Conservation (phyloP, 192 early-diverging fungal species). For the Coemansia sp. region DNA sequence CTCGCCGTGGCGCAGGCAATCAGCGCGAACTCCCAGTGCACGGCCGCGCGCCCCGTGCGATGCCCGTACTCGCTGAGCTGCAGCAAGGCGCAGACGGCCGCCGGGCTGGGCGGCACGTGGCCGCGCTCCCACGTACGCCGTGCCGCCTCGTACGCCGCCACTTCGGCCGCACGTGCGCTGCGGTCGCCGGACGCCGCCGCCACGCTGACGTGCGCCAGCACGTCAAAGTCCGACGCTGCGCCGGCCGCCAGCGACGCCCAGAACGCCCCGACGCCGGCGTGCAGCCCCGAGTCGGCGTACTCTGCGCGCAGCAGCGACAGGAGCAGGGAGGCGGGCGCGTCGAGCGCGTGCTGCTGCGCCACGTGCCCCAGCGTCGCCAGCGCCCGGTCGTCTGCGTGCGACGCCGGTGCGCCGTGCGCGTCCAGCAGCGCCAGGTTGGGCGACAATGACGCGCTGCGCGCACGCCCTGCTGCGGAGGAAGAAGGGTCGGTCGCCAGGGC, state of each 20-base stretch:
- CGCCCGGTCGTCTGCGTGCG: background rate
- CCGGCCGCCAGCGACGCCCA: constrained; percentile 36
- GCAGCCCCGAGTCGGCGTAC: constrained; percentile 24
- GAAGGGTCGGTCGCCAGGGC: constrained; percentile 28
- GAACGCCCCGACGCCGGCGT: constrained; percentile 34
- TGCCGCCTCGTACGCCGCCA: constrained; percentile 24
- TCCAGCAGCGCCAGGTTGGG: constrained; percentile 28
- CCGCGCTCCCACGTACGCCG: constrained; percentile 26
- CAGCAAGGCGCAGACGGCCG: constrained; percentile 26
- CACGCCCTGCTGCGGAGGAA: too few relatives aligned
- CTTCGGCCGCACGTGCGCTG: constrained; percentile 1
- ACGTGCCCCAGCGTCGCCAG: constrained; percentile 7
- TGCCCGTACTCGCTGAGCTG: constrained; percentile 45
- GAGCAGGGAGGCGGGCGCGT: constrained; percentile 1
- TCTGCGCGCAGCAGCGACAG: constrained; percentile 25
- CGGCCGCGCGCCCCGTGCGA: constrained; percentile 22
- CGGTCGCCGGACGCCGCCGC: constrained; percentile 19
- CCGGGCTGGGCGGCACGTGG: constrained; percentile 14
- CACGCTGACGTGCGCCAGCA: constrained; percentile 37
- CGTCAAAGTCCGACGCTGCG: constrained; percentile 33
- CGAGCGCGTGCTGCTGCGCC: constrained; percentile 16
- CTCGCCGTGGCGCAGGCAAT: constrained; percentile 16
- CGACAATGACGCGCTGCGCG: constrained; percentile 6
- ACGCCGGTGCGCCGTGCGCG: constrained; percentile 16
- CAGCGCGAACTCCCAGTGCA: constrained; percentile 27